Base-by-base conservation (phyloP, 2,329 filamentous ascomycete genomes). In the Pestalotiopsis fici region DNA sequence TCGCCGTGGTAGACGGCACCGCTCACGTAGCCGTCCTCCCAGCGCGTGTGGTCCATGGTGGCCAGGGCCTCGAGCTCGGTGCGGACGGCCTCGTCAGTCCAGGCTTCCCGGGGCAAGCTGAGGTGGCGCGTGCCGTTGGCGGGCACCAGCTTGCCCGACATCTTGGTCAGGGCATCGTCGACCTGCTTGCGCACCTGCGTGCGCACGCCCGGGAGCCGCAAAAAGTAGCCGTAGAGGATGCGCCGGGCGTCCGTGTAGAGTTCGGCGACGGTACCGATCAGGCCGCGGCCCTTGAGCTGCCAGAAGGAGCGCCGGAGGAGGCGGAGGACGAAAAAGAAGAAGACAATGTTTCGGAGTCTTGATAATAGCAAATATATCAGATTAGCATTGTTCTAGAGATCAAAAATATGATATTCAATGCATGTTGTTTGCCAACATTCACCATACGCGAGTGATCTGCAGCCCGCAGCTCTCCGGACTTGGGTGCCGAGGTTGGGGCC, bases 1-100 rank as follows among this genome's bases (percentile, higher is more conserved):
- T 96, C 96, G 71, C 96, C 96, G 77, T 98, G 95, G 78, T 99
- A 99, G 39, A 99, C 96, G 31, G 96, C 95, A 35, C 96, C 96
- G 55, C 93, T 97, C 65, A 99, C 96, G 71, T 89, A 91, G 9
- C 96, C 96, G 79, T 98, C 95, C 81, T 99, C 96, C 96, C 96
- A 99, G 71, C 92, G 88, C 2, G 95, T 97, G 81, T 98, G 96
- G 74, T 98, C 91, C 92, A 99, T 93, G 61, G 86, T 90, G 18
- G 91, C 90, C 72, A 99, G 85, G 72, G 89, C 88, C 68, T 91
- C 88, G 69, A 99, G 87, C 83, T 98, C 95, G 68, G 89, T 88
- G 73, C 90, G 88, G 55, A 99, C 87, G 70, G 90, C 89, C 21
- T 98, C 94, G 55, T 91, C 86, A 28, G 88, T 86, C 91, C 95